These are phyloP conservation scores for Tuber melanosporum DNA, from an alignment of 495 filamentous ascomycete species.

Conservation along the genomic window DNA sequence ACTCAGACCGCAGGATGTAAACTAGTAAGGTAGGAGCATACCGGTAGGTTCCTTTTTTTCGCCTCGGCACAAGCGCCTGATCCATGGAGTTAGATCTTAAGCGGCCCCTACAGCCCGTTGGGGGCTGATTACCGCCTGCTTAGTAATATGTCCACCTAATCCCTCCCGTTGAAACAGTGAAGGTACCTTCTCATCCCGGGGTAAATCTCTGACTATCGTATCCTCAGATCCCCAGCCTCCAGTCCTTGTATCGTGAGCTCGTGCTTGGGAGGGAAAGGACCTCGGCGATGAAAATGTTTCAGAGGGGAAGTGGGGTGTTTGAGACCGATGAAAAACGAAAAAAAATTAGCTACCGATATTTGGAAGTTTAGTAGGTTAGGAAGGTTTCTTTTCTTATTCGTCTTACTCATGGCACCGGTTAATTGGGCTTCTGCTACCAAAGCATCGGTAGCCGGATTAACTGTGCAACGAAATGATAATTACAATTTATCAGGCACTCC, in stretches of 20 bases:
- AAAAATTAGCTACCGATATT: neutral
- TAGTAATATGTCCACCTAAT: neutral
- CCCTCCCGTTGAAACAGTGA: neutral
- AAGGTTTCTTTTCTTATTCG: too few relatives aligned
- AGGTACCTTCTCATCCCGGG: neutral
- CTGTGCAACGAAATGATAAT: neutral
- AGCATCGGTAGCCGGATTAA: neutral
- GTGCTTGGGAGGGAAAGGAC: neutral
- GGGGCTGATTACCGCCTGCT: neutral
- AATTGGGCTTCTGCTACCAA: neutral
- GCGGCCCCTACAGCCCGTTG: neutral
- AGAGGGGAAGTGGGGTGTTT: neutral
- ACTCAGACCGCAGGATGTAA: neutral
- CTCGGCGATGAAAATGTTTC: neutral
- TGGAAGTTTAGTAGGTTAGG: too few relatives aligned
- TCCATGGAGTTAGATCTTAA: neutral
- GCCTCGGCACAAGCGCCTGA: neutral
- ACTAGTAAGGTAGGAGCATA: neutral
- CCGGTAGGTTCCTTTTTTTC: too few relatives aligned
- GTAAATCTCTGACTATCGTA: neutral
- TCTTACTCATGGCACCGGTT: neutral
- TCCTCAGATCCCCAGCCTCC: neutral
- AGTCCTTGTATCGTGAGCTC: neutral
- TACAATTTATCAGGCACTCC: neutral
- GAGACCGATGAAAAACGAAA: neutral